phyloP scores from a whole-genome alignment of 352 stramenopile species.

The Phytophthora kernoviae region DNA sequence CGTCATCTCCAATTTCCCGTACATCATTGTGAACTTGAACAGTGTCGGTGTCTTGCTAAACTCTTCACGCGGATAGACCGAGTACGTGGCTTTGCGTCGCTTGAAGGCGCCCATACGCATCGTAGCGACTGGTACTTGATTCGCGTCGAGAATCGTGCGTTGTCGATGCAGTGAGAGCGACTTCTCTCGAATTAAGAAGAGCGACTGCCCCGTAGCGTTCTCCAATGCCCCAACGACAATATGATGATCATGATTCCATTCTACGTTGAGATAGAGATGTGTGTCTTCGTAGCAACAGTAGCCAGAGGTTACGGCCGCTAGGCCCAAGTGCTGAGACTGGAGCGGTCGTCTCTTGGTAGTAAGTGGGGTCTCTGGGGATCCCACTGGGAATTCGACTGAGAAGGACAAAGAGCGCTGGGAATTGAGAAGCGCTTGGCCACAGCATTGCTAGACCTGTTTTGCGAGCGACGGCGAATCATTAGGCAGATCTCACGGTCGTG shows the following conservation, averaged over 20 bases:
- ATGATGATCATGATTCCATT: conserved; percentile 31
- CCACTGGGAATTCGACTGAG: conserved; percentile 19
- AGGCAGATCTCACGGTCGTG: neutral
- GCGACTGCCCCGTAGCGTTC: conserved; percentile 35
- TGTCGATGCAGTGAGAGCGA: conserved; percentile 40
- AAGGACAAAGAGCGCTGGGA: conserved; percentile 11
- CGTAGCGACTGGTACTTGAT: conserved; percentile 33
- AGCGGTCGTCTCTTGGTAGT: conserved; percentile 25
- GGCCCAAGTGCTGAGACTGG: conserved; percentile 34
- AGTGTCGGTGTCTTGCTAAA: conserved; percentile 16
- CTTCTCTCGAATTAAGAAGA: conserved; percentile 37
- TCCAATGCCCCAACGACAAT: conserved; percentile 30
- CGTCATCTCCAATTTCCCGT: conserved; percentile 31
- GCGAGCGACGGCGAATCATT: neutral
- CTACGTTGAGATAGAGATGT: conserved; percentile 34
- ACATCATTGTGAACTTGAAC: conserved; percentile 33
- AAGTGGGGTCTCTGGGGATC: conserved; percentile 5
- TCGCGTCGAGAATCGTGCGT: conserved; percentile 34
- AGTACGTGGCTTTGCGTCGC: conserved; percentile 34
- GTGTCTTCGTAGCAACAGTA: conserved; percentile 42
- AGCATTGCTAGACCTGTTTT: neutral
- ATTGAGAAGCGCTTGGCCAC: conserved; percentile 2
- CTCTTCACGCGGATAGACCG: conserved; percentile 21
- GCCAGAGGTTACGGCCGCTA: conserved; percentile 37
- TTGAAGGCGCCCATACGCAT: conserved; percentile 41